Evolutionary conservation across 208 protist genomes (phyloP), one percentile per base, ranked within the genome.

Genomic region (Acanthamoeba royreba): DNA sequence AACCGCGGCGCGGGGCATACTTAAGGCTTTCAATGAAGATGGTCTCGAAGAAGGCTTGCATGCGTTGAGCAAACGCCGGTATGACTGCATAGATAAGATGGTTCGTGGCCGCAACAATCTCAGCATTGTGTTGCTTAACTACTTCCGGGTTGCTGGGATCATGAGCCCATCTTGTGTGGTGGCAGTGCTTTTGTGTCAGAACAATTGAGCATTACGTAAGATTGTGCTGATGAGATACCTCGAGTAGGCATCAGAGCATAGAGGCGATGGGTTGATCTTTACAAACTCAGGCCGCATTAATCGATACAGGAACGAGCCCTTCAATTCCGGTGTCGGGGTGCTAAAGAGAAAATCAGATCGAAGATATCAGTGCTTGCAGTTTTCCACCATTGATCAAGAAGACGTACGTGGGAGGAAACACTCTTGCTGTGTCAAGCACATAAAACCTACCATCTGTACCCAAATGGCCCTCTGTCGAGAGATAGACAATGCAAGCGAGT

Each of bases 1-100:
- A 25, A 28, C 13, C 19, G 45, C 0, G 11, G 38, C 7, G 19
- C 15, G 3, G 5, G 15, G 13, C 35, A 83, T 31, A 88, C 79
- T 61, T 88, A 17, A 61, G 79, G 33, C 45, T 88, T 38, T 88
- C 79, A 38, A 88, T 88, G 49, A 88, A 88, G 47, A 88, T 61
- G 49, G 79, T 58, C 79, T 88, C 79, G 49, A 88, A 88, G 22
- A 88, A 88, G n/a, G 43, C 28, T 25, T 88, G 79, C 0, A 88
- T 17, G 5, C 83, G 83, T 52, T 33, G 33, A 13, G 35, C 47
- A 35, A 90, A 88, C 33, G 43, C 79, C 1, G 49, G 83, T 11
- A 90, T 66, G 25, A 66, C 52, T n/a, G 28, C 45, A 11, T 40
- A 25, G 22, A 90, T 28, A 0, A 90, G 52, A 3, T 43, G 22